Evolutionary conservation across 805 yeast species (phyloP), one percentile per base, ranked within the genome.

Genomic region (Yamadazyma insecticola): DNA sequence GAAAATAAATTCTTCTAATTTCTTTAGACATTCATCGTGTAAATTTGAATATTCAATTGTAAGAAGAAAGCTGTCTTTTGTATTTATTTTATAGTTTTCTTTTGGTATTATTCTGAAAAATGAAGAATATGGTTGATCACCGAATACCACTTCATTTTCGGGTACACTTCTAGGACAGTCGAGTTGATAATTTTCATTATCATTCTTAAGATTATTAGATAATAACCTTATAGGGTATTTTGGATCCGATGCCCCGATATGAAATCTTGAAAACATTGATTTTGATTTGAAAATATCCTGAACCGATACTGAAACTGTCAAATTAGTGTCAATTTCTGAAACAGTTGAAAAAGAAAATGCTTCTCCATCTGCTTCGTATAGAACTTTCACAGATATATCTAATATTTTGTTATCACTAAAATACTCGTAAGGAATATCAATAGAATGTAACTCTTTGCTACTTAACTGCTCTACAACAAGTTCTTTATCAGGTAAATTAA

Each of bases 221-320:
- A 64, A 44, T 5, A 83, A 53, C 33, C 82, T 57, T 2, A 81
- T 62, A 0, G 92, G 94, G 4, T 52, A 45, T 6, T 57, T 55
- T 0, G 62, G 33, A 16, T 67, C 65, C 1, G 80, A 63, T 4
- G 88, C 69, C 13, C 85, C 81, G 26, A 85, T 67, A 10, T 81
- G 74, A 48, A 82, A 86, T 43, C 78, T 81, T 4, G 87, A 76
- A 41, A 73, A 79, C 1, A 85, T 56, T 17, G 64, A 57, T 12
- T 70, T 51, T 3, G 71, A 52, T 40, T 76, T 73, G 60, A 83
- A 84, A 8, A 79, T 76, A 50, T 86, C 95, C 45, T 83, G 90
- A 2, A 84, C 94, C 2, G 86, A 77, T 1, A 84, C 92, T 0
- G 87, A 79, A 6, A 84, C 58, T 4, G 73, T 64, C 22, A 85